Evolutionary conservation across 2,329 filamentous ascomycete species (phyloP).

Genomic region (Grosmannia serpens): DNA sequence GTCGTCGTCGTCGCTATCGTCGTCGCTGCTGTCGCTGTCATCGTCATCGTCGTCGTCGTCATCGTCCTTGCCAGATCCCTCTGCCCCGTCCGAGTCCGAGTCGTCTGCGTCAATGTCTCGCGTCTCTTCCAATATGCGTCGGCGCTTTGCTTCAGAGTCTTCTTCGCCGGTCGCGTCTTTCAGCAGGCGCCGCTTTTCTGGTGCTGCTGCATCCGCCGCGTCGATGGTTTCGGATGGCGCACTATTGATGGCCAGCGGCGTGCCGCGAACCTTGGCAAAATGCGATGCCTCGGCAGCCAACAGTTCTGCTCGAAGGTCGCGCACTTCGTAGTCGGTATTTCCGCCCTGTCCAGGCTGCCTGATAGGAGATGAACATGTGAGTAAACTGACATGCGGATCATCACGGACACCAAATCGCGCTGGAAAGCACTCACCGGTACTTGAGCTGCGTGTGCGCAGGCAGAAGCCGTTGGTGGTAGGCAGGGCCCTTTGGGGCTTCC

Average conservation of each 20-base stretch:
- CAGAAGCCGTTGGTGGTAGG: conserved; percentile 91
- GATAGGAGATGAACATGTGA: conserved; percentile 5
- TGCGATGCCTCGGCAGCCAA: conserved; percentile 79
- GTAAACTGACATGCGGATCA: background rate
- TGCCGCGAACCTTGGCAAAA: conserved; percentile 72
- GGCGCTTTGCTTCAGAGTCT: conserved; percentile 69
- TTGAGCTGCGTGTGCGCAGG: conserved; percentile 92
- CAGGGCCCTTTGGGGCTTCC: conserved; percentile 83
- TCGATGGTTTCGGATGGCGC: conserved; percentile 9
- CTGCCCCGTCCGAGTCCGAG: conserved; percentile 49
- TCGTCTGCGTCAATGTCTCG: conserved; percentile 76
- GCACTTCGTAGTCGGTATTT: conserved; percentile 49
- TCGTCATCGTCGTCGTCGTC: conserved; percentile 53
- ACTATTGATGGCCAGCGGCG: conserved; percentile 20
- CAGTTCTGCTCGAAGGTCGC: conserved; percentile 78
- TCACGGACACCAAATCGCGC: background rate
- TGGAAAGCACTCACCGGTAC: conserved; percentile 45
- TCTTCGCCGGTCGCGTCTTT: conserved; percentile 28
- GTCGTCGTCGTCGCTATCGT: conserved; percentile 59
- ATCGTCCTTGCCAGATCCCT: conserved; percentile 52
- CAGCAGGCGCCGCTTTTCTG: conserved; percentile 9
- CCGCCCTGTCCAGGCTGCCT: conserved; percentile 84
- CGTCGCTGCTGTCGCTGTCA: conserved; percentile 56
- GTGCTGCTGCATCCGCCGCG: conserved; percentile 11
- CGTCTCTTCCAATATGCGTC: conserved; percentile 78